Conservation (phyloP, 176 grass and related monocot species). For the Aegilops sharonensis region DNA sequence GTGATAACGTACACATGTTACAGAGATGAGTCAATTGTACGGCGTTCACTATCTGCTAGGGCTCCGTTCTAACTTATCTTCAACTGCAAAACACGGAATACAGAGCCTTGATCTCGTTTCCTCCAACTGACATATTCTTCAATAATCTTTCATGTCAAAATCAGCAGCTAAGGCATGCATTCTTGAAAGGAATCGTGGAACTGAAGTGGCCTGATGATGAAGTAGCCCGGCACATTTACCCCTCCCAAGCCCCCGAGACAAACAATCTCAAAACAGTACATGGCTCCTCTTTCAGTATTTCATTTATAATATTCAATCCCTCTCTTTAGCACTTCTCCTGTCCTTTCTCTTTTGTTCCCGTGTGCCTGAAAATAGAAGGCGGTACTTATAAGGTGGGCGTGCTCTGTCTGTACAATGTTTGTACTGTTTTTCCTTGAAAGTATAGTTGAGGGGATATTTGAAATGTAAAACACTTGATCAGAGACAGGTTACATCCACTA, state of each 20-base stretch:
- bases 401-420: not conserved
- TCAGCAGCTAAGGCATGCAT: not conserved
- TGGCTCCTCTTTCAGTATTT: not conserved
- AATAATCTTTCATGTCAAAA: not conserved
- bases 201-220: not conserved
- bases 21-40: not conserved
- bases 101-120: not conserved
- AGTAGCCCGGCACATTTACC: not conserved
- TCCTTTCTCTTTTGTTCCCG: constrained; percentile 68
- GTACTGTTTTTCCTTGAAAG: not conserved
- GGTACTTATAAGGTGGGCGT: not conserved
- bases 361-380: constrained; percentile 34
- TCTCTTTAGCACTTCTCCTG: constrained; percentile 62
- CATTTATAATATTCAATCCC: not conserved
- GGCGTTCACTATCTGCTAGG: no score
- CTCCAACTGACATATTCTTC: not conserved
- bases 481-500: not conserved
- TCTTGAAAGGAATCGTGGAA: not conserved
- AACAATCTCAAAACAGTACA: not conserved
- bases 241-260: no score
- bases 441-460: not conserved
- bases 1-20: not conserved
- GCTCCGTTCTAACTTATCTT: not conserved
- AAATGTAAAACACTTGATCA: not conserved
- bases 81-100: not conserved